phyloP scores from a whole-genome alignment of 306 rosid species.

The Adenanthera pavonina region DNA sequence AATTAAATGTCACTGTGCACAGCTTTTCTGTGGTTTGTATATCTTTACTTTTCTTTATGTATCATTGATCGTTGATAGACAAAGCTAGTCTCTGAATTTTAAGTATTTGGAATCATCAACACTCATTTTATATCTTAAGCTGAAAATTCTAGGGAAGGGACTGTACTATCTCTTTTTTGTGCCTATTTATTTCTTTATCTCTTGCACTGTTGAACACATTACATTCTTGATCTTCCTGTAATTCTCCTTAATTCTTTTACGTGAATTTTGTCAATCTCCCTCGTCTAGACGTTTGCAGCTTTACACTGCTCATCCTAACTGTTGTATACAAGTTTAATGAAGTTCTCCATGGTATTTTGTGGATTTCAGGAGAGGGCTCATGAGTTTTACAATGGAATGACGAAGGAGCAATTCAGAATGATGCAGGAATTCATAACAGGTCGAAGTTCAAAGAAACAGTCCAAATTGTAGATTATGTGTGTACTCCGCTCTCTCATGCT shows the following conservation, averaged over 20 bases:
- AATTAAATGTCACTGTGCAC: neutral
- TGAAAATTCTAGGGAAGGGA: conserved; percentile 13
- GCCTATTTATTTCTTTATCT: neutral
- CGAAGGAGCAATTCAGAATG: conserved; percentile 80
- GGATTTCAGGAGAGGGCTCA: conserved; percentile 72
- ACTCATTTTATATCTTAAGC: neutral
- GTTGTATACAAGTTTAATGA: conserved; percentile 19
- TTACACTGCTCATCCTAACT: conserved; percentile 1
- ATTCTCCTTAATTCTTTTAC: neutral
- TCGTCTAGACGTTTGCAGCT: neutral
- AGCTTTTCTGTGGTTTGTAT: neutral
- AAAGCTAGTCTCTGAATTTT: neutral
- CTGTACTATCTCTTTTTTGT: conserved; percentile 22
- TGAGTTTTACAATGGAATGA: conserved; percentile 84
- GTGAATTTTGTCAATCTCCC: neutral
- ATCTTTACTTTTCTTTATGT: neutral
- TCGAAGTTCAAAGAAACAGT: conserved; percentile 70
- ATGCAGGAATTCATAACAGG: conserved; percentile 92
- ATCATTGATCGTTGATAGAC: neutral
- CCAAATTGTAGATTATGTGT: conserved; percentile 65
- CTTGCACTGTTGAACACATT: neutral
- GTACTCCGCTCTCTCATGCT: conserved; percentile 26
- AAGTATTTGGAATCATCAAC: neutral
- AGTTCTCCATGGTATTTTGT: conserved; percentile 5
- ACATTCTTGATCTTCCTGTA: neutral